A percentile compares a stretch with the other conserved stretches of the same genome.
Evolutionary conservation across 1,284 basidiomycete species (phyloP).

Genomic region (Stereum hirsutum): DNA sequence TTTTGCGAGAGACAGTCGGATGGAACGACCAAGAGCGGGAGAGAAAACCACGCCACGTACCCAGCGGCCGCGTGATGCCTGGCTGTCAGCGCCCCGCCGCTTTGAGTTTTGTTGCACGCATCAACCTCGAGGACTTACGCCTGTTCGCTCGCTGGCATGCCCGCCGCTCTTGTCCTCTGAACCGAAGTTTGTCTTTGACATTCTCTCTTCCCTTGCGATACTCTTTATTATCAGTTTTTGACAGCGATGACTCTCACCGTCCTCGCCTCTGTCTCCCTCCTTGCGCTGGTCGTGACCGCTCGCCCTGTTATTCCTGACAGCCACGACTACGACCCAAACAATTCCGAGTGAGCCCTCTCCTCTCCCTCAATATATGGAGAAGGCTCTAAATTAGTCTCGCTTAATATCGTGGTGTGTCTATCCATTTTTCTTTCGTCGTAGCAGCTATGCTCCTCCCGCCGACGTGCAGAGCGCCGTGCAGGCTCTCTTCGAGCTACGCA

Average conservation of each 20-base stretch:
- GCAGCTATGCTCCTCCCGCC: slow-evolving; percentile 13
- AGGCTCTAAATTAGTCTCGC: too few relatives aligned
- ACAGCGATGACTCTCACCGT: slow-evolving; percentile 29
- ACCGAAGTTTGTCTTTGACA: neutral
- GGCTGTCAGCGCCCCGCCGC: too few relatives aligned
- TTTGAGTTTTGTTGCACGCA: too few relatives aligned
- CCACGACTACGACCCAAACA: neutral
- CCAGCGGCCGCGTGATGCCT: too few relatives aligned
- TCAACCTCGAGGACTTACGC: too few relatives aligned
- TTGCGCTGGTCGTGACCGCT: slow-evolving; percentile 37
- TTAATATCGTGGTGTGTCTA: too few relatives aligned
- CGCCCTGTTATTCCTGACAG: slow-evolving; percentile 23
- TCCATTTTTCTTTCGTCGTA: neutral
- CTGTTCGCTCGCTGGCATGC: too few relatives aligned
- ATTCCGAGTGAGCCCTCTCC: neutral
- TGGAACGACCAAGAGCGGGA: too few relatives aligned
- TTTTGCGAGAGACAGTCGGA: too few relatives aligned
- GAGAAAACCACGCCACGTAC: too few relatives aligned
- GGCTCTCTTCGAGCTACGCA: slow-evolving; percentile 26
- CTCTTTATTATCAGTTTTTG: neutral
- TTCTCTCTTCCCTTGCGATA: neutral
- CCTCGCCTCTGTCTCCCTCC: slow-evolving; percentile 30
- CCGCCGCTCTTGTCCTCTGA: too few relatives aligned
- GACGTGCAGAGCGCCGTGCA: slow-evolving; percentile 26
- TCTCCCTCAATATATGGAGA: too few relatives aligned